A percentile compares a stretch with the other conserved stretches of the same genome.
phyloP scores from a whole-genome alignment of 2,329 filamentous ascomycete genomes.

The Penicillium sp. region DNA sequence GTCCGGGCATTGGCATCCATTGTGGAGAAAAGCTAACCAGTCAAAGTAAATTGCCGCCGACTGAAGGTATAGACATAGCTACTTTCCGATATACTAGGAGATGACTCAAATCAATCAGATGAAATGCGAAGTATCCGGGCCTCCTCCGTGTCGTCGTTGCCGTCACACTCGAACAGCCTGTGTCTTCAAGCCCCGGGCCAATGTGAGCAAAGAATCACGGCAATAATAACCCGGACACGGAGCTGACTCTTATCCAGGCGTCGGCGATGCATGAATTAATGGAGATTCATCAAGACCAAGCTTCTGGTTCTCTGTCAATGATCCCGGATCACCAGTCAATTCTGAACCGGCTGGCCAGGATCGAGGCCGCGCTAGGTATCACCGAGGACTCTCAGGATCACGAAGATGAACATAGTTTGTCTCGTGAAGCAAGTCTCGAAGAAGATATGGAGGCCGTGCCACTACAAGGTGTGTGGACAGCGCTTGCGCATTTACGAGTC shows the following conservation, averaged over 20 bases:
- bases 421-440: conserved; percentile 13
- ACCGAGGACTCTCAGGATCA: conserved; percentile 2
- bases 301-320: conserved; percentile 1
- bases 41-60: conserved; percentile 31
- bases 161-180: conserved; percentile 22
- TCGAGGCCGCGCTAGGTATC: conserved; percentile 26
- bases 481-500: conserved; percentile 20
- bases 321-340: conserved; percentile 20
- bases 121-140: conserved; percentile 31
- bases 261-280: conserved; percentile 23
- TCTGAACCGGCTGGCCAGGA: conserved; percentile 25
- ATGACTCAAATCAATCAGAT: conserved; percentile 13
- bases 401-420: conserved; percentile 4
- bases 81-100: not conserved
- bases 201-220: conserved; percentile 16
- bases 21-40: conserved; percentile 6
- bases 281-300: conserved; percentile 9
- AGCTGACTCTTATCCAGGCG: conserved; percentile 17
- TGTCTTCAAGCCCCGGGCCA: conserved; percentile 31
- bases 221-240: not conserved
- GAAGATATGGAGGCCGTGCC: conserved; percentile 12
- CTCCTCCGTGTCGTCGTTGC: conserved; percentile 30
- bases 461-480: conserved; percentile 21
- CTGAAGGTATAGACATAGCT: conserved; percentile 23
- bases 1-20: conserved; percentile 4